Conservation (phyloP, 495 filamentous ascomycete species). For the Penicillium pancosmium region DNA sequence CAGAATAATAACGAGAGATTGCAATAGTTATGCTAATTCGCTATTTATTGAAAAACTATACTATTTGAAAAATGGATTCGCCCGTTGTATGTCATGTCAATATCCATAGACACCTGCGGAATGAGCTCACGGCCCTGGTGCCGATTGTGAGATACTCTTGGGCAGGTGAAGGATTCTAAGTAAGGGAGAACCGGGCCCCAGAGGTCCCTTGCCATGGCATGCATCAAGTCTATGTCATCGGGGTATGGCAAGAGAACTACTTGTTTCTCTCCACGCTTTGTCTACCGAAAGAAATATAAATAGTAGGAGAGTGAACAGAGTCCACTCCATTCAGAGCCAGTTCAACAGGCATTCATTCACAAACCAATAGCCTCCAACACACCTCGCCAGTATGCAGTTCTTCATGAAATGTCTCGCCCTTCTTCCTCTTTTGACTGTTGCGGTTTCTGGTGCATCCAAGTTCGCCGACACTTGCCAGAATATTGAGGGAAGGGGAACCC, state of each 20-base stretch:
- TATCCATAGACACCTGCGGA: background rate
- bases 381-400: slow-evolving; percentile 24
- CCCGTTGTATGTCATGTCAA: background rate
- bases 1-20: too few relatives aligned
- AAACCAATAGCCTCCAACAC: background rate
- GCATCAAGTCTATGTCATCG: slow-evolving; percentile 3
- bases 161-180: background rate
- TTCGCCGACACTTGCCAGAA: slow-evolving; percentile 25
- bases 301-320: background rate
- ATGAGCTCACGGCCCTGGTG: background rate
- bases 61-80: background rate
- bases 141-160: background rate
- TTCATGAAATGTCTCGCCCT: slow-evolving; percentile 21
- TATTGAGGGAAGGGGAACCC: slow-evolving; percentile 17
- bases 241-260: background rate
- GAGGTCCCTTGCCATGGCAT: background rate
- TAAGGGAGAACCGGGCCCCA: background rate
- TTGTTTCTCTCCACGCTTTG: background rate
- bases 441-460: slow-evolving; percentile 22
- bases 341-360: too few relatives aligned
- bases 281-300: background rate
- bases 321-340: too few relatives aligned
- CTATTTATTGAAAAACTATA: too few relatives aligned
- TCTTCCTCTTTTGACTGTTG: slow-evolving; percentile 18
- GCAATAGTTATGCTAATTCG: too few relatives aligned